Percentiles rank a stretch among this genome's conserved stretches.
These are phyloP conservation scores for Euryodendron excelsum DNA, from an alignment of 148 eudicot genomes.

Conservation along the genomic window DNA sequence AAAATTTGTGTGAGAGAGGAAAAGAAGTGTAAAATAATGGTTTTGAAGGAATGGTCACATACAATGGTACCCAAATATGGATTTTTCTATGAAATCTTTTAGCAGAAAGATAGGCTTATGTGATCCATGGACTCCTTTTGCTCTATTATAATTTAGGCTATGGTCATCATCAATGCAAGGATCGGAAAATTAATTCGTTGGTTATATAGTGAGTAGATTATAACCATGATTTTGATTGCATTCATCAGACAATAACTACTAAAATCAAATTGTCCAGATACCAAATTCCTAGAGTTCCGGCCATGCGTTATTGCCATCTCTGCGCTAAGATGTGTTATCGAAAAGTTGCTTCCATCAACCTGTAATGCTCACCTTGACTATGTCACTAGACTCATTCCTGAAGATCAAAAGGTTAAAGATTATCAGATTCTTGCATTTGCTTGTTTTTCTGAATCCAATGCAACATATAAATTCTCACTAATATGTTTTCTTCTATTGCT, in stretches of 20 bases:
- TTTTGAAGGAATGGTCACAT: too few relatives aligned
- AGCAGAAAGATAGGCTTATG: too few relatives aligned
- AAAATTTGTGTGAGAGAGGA: too few relatives aligned
- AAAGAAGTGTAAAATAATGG: too few relatives aligned
- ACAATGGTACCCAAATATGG: too few relatives aligned
- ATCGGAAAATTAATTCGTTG: too few relatives aligned
- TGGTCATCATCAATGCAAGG: too few relatives aligned
- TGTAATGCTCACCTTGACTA: not conserved
- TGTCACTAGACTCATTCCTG: constrained; percentile 24
- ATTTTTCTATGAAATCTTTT: too few relatives aligned
- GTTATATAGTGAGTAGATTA: not conserved
- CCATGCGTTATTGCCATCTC: constrained; percentile 30
- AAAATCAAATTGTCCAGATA: constrained; percentile 22
- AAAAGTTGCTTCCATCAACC: constrained; percentile 13
- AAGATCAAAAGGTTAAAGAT: constrained; percentile 31
- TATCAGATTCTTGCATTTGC: not conserved
- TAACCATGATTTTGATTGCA: not conserved
- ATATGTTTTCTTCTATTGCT: not conserved
- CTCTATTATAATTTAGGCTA: too few relatives aligned
- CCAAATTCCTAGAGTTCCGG: constrained; percentile 23
- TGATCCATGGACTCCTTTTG: too few relatives aligned
- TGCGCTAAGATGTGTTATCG: constrained; percentile 20
- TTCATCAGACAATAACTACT: not conserved
- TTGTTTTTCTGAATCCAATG: not conserved
- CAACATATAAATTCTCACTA: not conserved